Conservation (phyloP, 305 asterid species). For the Fraxinus angustifolia region DNA sequence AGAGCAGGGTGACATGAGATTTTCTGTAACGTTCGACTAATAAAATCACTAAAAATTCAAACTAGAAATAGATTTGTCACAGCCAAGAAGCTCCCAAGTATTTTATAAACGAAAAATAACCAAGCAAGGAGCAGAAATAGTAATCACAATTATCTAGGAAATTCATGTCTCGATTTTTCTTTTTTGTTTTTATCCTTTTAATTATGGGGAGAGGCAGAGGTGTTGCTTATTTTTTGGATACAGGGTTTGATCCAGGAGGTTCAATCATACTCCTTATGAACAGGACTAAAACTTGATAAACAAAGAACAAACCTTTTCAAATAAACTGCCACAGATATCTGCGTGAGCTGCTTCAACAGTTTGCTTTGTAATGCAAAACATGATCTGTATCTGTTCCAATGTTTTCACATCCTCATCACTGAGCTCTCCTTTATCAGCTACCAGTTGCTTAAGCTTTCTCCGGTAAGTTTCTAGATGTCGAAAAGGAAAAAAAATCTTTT, state of each 20-base stretch:
- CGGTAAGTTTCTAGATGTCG: conserved; percentile 64
- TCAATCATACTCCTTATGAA: conserved; percentile 6
- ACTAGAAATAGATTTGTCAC: background rate
- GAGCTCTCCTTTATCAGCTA: conserved; percentile 75
- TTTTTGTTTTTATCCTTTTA: background rate
- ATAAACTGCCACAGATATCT: conserved; percentile 87
- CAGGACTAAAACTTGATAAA: background rate
- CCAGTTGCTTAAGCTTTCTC: conserved; percentile 76
- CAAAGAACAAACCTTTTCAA: conserved; percentile 65
- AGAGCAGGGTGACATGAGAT: background rate
- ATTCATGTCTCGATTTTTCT: background rate
- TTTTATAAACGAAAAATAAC: background rate
- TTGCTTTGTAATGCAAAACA: conserved; percentile 86
- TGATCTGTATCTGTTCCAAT: conserved; percentile 76
- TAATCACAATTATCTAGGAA: background rate
- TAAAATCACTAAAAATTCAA: background rate
- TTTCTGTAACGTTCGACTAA: background rate
- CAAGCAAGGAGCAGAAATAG: background rate
- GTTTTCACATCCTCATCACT: conserved; percentile 76
- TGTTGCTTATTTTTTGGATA: background rate
- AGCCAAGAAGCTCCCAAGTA: background rate
- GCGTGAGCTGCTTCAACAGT: conserved; percentile 90
- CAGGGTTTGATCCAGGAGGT: background rate
- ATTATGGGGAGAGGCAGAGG: background rate
- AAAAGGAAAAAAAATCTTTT: conserved; percentile 5